Evolutionary conservation across 768 basidiomycete species (phyloP), one percentile per base, ranked within the genome.

Genomic region (Candolleomyces eurysporus): DNA sequence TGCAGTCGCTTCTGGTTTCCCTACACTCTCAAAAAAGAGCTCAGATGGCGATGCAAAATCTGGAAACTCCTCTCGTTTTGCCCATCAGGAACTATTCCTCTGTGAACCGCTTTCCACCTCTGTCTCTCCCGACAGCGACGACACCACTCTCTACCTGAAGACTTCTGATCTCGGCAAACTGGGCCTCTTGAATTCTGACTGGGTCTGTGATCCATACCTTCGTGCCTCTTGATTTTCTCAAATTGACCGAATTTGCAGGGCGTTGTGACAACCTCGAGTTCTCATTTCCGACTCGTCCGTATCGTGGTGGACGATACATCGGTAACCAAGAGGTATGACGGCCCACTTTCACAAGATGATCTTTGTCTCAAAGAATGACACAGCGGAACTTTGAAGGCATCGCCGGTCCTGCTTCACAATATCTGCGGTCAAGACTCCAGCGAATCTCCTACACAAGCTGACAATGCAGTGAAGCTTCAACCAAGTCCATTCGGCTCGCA

Each of bases 111-210:
- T 85, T 43, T 61, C 66, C 36, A 62, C 64, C 2, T 75, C 76
- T 2, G 64, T 77, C 13, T 74, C 78, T 31, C 16, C 46, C 1
- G 53, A 69, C 10, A 66, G 79, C 40, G 85, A 88, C 57, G 81
- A 88, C 54, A 76, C 73, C 46, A 82, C 87, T 3, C 65, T 92
- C 0, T 91, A 88, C 69, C 65, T 90, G 39, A 79, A 81, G 36
- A 85, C 89, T 2, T 67, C 77, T n/a, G 86, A 90, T 61, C 76
- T 94, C 16, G 81, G 83, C 43, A 82, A 77, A 57, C 74, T 91
- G 46, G 91, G 92, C 14, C 70, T 88, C 6, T 77, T 91, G 54
- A 82, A 84, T 63, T 88, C 88, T 36, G 92, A 93, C 68, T 94
- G 92, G 93, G 92, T 90, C 71, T 55, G 74, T 64, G 19, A 11